phyloP scores from a whole-genome alignment of 352 stramenopile genomes.

The Globisporangium cylindrosporum region DNA sequence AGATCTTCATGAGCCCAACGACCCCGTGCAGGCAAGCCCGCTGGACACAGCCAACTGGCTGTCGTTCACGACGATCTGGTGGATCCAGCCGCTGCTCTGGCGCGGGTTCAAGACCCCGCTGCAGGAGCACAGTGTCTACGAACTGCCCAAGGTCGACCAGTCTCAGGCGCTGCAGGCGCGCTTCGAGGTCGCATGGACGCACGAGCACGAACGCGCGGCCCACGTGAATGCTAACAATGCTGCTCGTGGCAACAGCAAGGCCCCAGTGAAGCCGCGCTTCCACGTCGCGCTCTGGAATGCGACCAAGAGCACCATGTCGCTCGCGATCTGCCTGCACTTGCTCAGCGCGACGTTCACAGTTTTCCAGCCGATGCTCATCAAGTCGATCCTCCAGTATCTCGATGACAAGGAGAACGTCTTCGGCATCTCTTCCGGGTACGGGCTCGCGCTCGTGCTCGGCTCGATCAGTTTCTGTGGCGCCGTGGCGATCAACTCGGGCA shows the following conservation, averaged over 20 bases:
- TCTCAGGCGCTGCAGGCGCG: constrained; percentile 32
- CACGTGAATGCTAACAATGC: background rate
- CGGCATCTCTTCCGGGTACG: constrained; percentile 48
- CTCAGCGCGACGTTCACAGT: constrained; percentile 38
- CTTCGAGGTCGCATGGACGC: constrained; percentile 41
- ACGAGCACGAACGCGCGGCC: constrained; percentile 15
- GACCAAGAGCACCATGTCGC: constrained; percentile 32
- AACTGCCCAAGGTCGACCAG: constrained; percentile 37
- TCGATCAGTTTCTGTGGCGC: constrained; percentile 36
- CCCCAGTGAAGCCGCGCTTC: constrained; percentile 26
- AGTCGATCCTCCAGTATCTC: constrained; percentile 48
- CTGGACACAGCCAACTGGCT: constrained; percentile 37
- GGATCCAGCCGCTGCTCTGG: constrained; percentile 43
- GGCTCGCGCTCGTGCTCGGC: constrained; percentile 36
- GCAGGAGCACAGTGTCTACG: constrained; percentile 38
- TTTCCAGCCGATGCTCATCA: constrained; percentile 56
- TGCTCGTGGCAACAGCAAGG: background rate
- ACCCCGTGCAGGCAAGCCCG: constrained; percentile 19
- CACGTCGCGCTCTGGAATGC: constrained; percentile 45
- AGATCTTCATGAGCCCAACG: background rate
- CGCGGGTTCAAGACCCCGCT: constrained; percentile 33
- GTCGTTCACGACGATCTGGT: constrained; percentile 51
- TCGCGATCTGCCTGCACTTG: constrained; percentile 32
- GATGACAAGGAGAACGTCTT: constrained; percentile 34
- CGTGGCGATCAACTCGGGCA: constrained; percentile 43